Conservation (phyloP, 2,329 filamentous ascomycete species). For the Neofusicoccum umdonicola region DNA sequence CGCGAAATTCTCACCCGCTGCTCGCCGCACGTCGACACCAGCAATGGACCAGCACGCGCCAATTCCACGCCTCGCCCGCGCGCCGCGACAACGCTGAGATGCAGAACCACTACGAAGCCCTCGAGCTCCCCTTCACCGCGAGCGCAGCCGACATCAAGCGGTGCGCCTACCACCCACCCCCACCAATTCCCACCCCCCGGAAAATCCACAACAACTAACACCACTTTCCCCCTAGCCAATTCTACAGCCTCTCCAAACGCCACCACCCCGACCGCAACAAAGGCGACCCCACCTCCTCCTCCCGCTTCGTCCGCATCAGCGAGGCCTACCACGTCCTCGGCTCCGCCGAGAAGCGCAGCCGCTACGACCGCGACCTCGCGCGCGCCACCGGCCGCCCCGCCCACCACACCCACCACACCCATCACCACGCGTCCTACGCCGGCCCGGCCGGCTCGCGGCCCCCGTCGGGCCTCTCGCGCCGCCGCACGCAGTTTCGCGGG, state of each 20-base stretch:
- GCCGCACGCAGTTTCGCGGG: slow-evolving; percentile 73
- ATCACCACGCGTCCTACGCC: slow-evolving; percentile 43
- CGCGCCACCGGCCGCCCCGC: slow-evolving; percentile 35
- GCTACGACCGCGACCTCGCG: slow-evolving; percentile 74
- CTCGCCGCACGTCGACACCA: background rate
- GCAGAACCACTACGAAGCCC: slow-evolving; percentile 75
- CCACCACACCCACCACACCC: slow-evolving; percentile 25
- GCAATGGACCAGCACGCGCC: background rate
- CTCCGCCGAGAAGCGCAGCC: slow-evolving; percentile 68
- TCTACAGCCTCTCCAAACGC: slow-evolving; percentile 86
- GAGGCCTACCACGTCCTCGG: slow-evolving; percentile 80
- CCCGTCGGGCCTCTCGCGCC: slow-evolving; percentile 74
- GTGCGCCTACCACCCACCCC: slow-evolving; percentile 40
- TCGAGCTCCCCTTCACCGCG: slow-evolving; percentile 70
- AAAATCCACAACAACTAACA: background rate
- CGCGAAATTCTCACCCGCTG: background rate
- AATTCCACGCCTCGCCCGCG: slow-evolving; percentile 13
- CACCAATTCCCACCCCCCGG: background rate
- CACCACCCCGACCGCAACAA: slow-evolving; percentile 93
- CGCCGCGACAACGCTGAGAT: background rate
- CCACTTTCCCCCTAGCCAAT: slow-evolving; percentile 49
- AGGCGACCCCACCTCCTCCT: slow-evolving; percentile 66
- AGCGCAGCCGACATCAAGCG: slow-evolving; percentile 80
- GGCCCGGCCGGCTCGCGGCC: slow-evolving; percentile 75
- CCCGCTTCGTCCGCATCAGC: slow-evolving; percentile 78